These are phyloP conservation scores for Skeletonema tropicum DNA, from an alignment of 108 stramenopile species.

Conservation along the genomic window DNA sequence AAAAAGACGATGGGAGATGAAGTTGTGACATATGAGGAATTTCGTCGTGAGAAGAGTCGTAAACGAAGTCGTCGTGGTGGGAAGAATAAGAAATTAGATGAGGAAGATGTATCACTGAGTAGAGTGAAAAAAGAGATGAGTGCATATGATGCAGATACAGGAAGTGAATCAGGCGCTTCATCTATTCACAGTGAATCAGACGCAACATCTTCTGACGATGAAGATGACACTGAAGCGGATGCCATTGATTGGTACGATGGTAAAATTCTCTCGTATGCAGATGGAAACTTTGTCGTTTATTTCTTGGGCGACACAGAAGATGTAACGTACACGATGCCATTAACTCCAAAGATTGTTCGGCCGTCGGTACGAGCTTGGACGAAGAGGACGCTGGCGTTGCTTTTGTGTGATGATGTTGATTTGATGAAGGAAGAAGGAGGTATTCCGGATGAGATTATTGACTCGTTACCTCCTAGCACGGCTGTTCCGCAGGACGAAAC, in stretches of 20 bases:
- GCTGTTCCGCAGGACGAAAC: slow-evolving; percentile 49
- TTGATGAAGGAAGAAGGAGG: background rate
- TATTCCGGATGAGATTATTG: slow-evolving; percentile 11
- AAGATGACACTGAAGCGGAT: slow-evolving; percentile 44
- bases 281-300: slow-evolving; percentile 40
- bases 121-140: background rate
- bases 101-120: background rate
- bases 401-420: slow-evolving; percentile 22
- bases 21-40: slow-evolving; percentile 12
- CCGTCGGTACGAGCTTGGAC: slow-evolving; percentile 79
- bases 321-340: slow-evolving; percentile 64
- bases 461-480: slow-evolving; percentile 54
- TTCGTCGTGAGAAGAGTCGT: background rate
- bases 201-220: slow-evolving; percentile 18
- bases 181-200: slow-evolving; percentile 16
- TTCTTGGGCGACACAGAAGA: slow-evolving; percentile 70
- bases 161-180: slow-evolving; percentile 7
- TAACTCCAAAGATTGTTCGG: slow-evolving; percentile 61
- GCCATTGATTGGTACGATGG: slow-evolving; percentile 87
- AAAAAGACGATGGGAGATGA: slow-evolving; percentile 11
- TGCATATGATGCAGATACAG: slow-evolving; percentile 11
- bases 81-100: background rate
- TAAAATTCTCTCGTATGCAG: slow-evolving; percentile 44
- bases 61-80: no score
- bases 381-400: slow-evolving; percentile 58